Conservation (phyloP, 768 basidiomycete genomes). For the Rossbeevera mucosa region DNA sequence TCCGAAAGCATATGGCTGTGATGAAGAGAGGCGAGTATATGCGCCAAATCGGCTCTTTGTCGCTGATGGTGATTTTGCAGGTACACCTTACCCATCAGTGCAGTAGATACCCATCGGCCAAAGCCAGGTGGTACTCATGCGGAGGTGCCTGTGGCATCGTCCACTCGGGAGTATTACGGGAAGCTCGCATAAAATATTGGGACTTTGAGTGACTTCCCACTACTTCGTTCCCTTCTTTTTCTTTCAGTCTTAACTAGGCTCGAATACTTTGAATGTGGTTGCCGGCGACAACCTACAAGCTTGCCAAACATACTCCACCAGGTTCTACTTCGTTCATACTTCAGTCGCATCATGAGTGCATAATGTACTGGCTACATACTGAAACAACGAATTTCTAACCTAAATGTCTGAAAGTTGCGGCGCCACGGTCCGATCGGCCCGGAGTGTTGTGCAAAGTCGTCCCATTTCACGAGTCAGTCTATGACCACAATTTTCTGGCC, state of each 20-base stretch:
- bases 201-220: background rate
- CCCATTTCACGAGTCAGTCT: background rate
- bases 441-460: background rate
- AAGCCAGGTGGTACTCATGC: constrained; percentile 33
- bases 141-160: constrained; percentile 17
- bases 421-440: constrained; percentile 16
- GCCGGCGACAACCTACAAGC: background rate
- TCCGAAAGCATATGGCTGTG: constrained; percentile 97
- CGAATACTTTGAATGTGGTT: background rate
- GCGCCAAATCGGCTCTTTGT: background rate
- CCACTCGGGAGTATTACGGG: constrained; percentile 37
- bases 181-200: constrained; percentile 13
- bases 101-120: constrained; percentile 90
- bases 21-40: constrained; percentile 78
- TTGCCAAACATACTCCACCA: background rate
- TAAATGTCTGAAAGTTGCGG: background rate
- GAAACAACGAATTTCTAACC: background rate
- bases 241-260: background rate
- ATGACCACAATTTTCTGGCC: constrained; percentile 57
- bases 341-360: background rate
- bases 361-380: background rate
- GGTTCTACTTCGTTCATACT: background rate
- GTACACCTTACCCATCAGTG: constrained; percentile 84
- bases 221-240: background rate
- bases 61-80: constrained; percentile 34